Evolutionary conservation across 2,329 filamentous ascomycete genomes (phyloP), one percentile per base, ranked within the genome.

Genomic region (Colletotrichum sidae): DNA sequence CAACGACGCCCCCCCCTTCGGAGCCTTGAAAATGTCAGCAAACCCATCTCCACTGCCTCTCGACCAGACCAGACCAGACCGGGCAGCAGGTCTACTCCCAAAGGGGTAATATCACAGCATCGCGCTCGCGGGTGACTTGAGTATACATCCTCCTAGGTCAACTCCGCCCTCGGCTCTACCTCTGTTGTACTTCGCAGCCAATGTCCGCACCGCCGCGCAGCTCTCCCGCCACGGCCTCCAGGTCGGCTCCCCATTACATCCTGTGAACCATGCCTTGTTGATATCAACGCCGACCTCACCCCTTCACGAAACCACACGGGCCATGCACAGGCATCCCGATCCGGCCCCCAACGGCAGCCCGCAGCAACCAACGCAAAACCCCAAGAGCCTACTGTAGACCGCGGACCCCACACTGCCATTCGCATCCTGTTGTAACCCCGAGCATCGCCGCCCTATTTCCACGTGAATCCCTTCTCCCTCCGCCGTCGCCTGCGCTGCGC

Each of bases 21-120:
- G 25, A 25, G 25, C 25, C 25, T 25, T 25, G 25, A 25, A 4
- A 25, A 4, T 25, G 25, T 25, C 25, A 25, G 25, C 25, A 25
- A 25, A 25, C 25, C 25, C 25, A 25, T 25, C 25, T 25, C 25
- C 25, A 25, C 25, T 25, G 25, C 25, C 25, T 25, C 25, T 25
- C 25, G 25, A 49, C 34, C 33, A 35, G 25, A 5, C 55, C 46
- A 51, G 9, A 44, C 38, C 55, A 42, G 17, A 57, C 37, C 15
- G 41, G 55, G 55, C 55, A 51, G 39, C 39, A 58, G 44, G 15
- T 58, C 25, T 37, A 44, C 17, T 1, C 38, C 38, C 7, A 38
- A 58, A 25, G 33, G 33, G 50, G 46, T 37, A 58, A 39, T 44
- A 58, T 58, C 55, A 57, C 58, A 44, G 38, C 35, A 8, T 57